Conservation (phyloP, 2,329 filamentous ascomycete species). For the Cadophora malorum region DNA sequence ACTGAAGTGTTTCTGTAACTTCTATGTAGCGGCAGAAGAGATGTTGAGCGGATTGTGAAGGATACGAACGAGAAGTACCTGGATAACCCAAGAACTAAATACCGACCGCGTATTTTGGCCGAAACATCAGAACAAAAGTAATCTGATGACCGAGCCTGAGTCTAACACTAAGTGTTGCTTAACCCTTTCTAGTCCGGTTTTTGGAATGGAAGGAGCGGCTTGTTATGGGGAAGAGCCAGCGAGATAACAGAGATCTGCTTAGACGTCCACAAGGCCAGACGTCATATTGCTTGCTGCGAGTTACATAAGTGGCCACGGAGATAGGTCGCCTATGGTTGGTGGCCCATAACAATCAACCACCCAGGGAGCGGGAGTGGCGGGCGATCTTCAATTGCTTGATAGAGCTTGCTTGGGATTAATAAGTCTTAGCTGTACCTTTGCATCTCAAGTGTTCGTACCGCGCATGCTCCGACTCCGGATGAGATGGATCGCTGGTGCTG, state of each 20-base stretch:
- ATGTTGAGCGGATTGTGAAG: background rate
- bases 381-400: constrained; percentile 16
- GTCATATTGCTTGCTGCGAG: constrained; percentile 12
- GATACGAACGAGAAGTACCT: background rate
- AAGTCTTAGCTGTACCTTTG: constrained; percentile 2
- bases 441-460: background rate
- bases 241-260: constrained; percentile 9
- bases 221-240: background rate
- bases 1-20: background rate
- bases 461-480: background rate
- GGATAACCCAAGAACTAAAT: constrained; percentile 6
- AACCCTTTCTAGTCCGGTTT: background rate
- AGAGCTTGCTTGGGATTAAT: background rate
- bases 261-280: background rate
- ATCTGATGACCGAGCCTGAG: constrained; percentile 14
- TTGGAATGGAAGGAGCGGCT: constrained; percentile 10
- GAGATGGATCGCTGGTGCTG: background rate
- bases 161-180: constrained; percentile 1
- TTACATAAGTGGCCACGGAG: constrained; percentile 8
- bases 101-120: background rate
- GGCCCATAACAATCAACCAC: no score
- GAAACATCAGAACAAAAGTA: constrained; percentile 1
- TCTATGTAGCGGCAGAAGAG: background rate
- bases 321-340: background rate
- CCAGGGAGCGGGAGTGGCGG: constrained; percentile 7